Base-by-base conservation (phyloP, 2,329 filamentous ascomycete genomes). In the Fusarium sp. region DNA sequence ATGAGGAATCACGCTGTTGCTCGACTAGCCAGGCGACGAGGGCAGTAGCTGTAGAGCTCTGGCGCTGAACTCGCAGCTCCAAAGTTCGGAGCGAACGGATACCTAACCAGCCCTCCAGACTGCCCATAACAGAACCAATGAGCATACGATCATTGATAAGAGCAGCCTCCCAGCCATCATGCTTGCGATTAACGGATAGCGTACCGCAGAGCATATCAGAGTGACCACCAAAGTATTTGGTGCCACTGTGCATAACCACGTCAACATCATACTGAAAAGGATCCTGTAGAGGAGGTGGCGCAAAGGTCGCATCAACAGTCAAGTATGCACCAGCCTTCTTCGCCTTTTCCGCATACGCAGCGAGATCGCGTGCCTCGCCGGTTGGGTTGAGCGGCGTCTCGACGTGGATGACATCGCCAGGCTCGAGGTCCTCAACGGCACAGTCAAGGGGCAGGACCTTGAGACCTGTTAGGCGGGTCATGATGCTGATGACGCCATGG, bases 181-280 rank as follows among this genome's bases (percentile, higher is more conserved):
- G 80, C 37, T 78, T 78, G 16, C 86, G 85, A 51, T 86, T 83
- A 8, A 94, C 86, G 0, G 89, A 88, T 30, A 99, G 81, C 18
- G 97, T 91, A 23, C 96, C 96, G 76, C 92, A 97, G 8, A 98
- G 87, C 85, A 98, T 86, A 80, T 99, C 96, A 70, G 91, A 95
- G 81, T 99, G 96, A 0, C 96, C 96, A 20, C 96, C 96, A 71
- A 99, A 88, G 80, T 98, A 99, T 84, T 98, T 99, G 18, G 94
- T 97, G 5, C 94, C 96, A 52, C 88, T 91, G 80, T 99, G 96
- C 92, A 98, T 92, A 34, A 97, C 88, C 1, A 94, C 80, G 79
- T 98, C 95, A 30, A 91, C 93, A 46, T 93, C 95, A 77, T 87
- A 91, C 30, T 79, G 76, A 74, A 98, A 96, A 0, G 96, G 94